These are phyloP conservation scores for Sporothrix brasiliensis DNA, from an alignment of 2,329 filamentous ascomycete genomes.

Conservation along the genomic window DNA sequence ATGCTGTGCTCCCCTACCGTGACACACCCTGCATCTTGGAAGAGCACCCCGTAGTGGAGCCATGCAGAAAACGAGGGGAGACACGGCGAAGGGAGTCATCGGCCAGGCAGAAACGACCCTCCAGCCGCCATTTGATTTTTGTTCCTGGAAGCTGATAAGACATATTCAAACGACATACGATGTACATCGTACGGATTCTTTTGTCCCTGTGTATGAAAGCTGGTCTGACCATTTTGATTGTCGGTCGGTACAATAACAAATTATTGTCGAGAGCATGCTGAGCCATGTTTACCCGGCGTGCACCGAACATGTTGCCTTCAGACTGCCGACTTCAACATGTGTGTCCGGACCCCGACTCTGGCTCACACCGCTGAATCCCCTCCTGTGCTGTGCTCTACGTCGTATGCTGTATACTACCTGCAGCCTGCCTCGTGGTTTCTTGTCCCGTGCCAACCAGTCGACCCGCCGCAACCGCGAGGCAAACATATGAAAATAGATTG, in stretches of 20 bases:
- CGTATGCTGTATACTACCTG: constrained; percentile 11
- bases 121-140: neutral
- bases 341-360: constrained; percentile 3
- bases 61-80: neutral
- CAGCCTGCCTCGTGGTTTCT: constrained; percentile 7
- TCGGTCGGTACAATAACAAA: neutral
- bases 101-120: neutral
- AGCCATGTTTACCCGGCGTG: constrained; percentile 14
- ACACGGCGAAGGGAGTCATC: neutral
- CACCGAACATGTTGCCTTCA: neutral
- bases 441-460: neutral
- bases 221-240: neutral
- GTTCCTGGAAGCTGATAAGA: neutral
- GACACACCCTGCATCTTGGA: neutral
- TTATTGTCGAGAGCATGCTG: neutral
- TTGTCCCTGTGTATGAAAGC: no score
- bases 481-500: constrained; percentile 5
- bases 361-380: constrained; percentile 11
- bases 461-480: constrained; percentile 15
- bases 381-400: constrained; percentile 18
- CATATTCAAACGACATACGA: no score
- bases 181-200: no score
- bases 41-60: neutral
- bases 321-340: neutral
- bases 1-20: constrained; percentile 16